Conservation (phyloP, 2,329 filamentous ascomycete genomes). For the Venturia nashicola region DNA sequence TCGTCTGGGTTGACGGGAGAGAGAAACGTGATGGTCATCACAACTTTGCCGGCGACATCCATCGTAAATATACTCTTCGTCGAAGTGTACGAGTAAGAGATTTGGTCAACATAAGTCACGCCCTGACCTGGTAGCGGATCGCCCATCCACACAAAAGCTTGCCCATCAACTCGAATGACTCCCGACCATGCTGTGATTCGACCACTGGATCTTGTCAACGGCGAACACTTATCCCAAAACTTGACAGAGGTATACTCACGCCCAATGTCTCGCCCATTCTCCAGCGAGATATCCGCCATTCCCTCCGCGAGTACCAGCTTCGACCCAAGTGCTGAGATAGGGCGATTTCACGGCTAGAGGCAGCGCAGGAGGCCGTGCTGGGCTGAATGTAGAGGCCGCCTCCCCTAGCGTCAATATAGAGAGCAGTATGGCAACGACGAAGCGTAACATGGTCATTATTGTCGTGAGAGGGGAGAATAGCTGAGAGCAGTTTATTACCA, state of each 20-base stretch:
- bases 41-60: slow-evolving; percentile 47
- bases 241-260: slow-evolving; percentile 32
- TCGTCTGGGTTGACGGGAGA: slow-evolving; percentile 59
- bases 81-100: slow-evolving; percentile 56
- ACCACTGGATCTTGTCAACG: slow-evolving; percentile 27
- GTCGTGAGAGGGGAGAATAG: background rate
- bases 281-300: slow-evolving; percentile 57
- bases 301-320: slow-evolving; percentile 47
- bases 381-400: slow-evolving; percentile 43
- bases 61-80: slow-evolving; percentile 60
- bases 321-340: slow-evolving; percentile 60
- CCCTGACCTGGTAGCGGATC: slow-evolving; percentile 29
- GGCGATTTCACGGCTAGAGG: slow-evolving; percentile 65
- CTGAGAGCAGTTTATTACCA: background rate
- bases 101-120: slow-evolving; percentile 42
- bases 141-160: slow-evolving; percentile 57
- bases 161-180: slow-evolving; percentile 54
- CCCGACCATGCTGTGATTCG: slow-evolving; percentile 54
- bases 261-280: slow-evolving; percentile 58
- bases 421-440: background rate
- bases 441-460: background rate
- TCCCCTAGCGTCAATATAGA: background rate
- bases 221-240: background rate
- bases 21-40: slow-evolving; percentile 57
- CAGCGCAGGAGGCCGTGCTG: slow-evolving; percentile 53